These are phyloP conservation scores for Candida sanyaensis DNA, from an alignment of 1,139 yeast species.

Conservation along the genomic window DNA sequence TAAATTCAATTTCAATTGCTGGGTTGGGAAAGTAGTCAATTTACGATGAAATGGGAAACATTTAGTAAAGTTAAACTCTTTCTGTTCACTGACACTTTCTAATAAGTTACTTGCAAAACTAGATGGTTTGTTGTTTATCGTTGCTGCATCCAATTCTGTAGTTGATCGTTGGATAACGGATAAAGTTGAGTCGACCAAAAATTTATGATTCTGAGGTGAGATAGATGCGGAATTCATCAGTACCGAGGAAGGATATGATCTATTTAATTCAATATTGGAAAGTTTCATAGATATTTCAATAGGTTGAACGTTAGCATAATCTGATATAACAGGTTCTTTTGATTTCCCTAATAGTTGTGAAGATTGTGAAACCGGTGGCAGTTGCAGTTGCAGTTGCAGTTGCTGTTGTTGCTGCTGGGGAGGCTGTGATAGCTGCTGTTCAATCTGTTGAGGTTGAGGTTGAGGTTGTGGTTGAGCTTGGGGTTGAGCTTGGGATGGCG, in stretches of 20 bases:
- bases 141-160: conserved; percentile 5
- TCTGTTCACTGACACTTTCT: conserved; percentile 37
- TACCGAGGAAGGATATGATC: conserved; percentile 4
- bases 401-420: no score
- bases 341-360: not conserved
- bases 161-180: not conserved
- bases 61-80: conserved; percentile 69
- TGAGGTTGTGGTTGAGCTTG: not conserved
- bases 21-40: conserved; percentile 64
- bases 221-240: conserved; percentile 14
- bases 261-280: conserved; percentile 4
- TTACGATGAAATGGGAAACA: conserved; percentile 85
- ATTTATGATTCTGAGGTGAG: conserved; percentile 17
- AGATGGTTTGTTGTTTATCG: conserved; percentile 2
- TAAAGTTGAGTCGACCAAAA: not conserved
- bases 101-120: conserved; percentile 25
- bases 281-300: conserved; percentile 15
- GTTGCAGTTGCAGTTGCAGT: not conserved
- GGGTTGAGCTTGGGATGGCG: not conserved
- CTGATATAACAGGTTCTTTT: conserved; percentile 2
- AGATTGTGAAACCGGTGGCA: not conserved
- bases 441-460: not conserved
- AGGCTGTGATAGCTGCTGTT: conserved; percentile 2
- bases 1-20: conserved; percentile 50
- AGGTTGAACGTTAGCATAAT: conserved; percentile 14